phyloP scores from a whole-genome alignment of 371 early-diverging fungal genomes.

The Lichtheimia ramosa region DNA sequence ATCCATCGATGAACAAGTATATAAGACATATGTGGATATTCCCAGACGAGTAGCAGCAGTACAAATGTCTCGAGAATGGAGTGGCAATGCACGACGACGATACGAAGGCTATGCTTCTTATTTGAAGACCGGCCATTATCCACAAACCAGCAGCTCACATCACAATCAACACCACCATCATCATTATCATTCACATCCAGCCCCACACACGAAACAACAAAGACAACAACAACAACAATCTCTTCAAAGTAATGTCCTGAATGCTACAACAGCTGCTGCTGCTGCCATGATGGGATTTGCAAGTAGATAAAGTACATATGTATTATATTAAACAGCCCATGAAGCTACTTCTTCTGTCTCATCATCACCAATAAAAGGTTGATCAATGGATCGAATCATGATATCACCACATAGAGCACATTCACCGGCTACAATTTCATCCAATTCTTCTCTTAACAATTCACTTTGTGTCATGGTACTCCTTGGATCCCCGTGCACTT shows the following conservation, averaged over 20 bases:
- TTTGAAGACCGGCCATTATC: constrained; percentile 36
- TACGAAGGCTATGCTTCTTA: constrained; percentile 54
- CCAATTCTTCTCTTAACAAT: constrained; percentile 69
- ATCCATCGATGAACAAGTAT: constrained; percentile 48
- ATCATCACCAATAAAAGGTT: constrained; percentile 65
- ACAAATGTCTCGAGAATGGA: constrained; percentile 39
- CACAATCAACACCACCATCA: constrained; percentile 1
- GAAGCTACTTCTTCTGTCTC: constrained; percentile 51
- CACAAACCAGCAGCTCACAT: constrained; percentile 3
- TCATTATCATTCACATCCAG: not conserved
- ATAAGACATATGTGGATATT: constrained; percentile 46
- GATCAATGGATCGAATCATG: constrained; percentile 81
- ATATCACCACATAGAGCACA: constrained; percentile 88
- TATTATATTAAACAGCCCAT: constrained; percentile 54
- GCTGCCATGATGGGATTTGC: constrained; percentile 3
- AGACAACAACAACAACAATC: constrained; percentile 4
- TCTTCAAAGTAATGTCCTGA: constrained; percentile 7
- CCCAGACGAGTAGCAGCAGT: constrained; percentile 45
- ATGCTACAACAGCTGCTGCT: constrained; percentile 10
- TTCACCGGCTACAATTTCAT: constrained; percentile 81
- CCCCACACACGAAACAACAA: not conserved
- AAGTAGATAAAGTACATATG: constrained; percentile 1
- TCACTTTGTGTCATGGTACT: constrained; percentile 26
- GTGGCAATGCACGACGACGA: constrained; percentile 35
- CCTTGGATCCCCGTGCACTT: not conserved